Base-by-base conservation (phyloP, 176 grass and related monocot genomes). In the Musa schizocarpa region DNA sequence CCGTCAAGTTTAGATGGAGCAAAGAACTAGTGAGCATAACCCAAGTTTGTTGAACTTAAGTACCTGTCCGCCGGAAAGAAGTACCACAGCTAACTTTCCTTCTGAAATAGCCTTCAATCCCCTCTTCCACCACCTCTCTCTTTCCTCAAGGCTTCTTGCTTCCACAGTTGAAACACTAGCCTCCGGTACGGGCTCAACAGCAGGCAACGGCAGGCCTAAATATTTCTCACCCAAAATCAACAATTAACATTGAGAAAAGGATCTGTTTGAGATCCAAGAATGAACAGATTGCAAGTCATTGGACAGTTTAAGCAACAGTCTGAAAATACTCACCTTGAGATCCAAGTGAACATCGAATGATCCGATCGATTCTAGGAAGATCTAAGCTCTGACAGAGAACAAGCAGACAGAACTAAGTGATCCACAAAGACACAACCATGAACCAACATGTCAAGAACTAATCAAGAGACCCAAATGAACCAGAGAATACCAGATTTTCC, bases 21-120 rank as follows among this genome's bases (percentile, higher is more conserved):
- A 76, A 24, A 14, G 16, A 71, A 26, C 53, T 55, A 59, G 57
- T 2, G 23, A 66, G 19, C 50, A 58, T 67, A 14, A 73, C 64
- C n/a, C 17, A 26, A 77, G 48, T 69, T n/a, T n/a, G 7, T 55
- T 8, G 68, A 11, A 59, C 3, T 11, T 43, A 43, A 43, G 13
- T 83, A 99, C 95, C 90, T 99, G 95, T 78, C 95, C 95, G 74
- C 95, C 95, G 54, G 90, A 85, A 34, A 99, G 87, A 84, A 99
- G 86, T 21, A 99, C 90, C 69, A 94, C 90, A 11, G 95, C 95
- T 50, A 98, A 85, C 74, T 87, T 98, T 73, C 92, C 95, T 81
- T 99, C 95, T 3, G 95, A 94, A 79, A 99, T 94, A 81, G 91
- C 90, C 76, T 82, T 94, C 80, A 99, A 69, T 29, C 95, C 95